phyloP scores from a whole-genome alignment of 768 basidiomycete genomes.

The Mycena sanguinolenta region DNA sequence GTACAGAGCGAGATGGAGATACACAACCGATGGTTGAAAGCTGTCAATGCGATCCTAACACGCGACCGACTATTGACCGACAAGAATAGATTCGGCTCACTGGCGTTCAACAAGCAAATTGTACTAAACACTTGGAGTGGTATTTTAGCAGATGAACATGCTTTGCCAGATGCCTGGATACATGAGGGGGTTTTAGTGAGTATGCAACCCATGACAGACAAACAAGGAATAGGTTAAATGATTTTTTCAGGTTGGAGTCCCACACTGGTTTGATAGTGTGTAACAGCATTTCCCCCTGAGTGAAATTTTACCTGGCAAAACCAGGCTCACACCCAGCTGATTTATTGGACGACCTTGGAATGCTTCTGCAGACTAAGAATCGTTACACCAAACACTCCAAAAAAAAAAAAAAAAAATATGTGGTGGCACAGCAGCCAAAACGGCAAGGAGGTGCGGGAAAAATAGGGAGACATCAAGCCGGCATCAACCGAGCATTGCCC shows the following conservation, averaged over 20 bases:
- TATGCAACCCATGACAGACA: conserved; percentile 12
- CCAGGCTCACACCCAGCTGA: no score
- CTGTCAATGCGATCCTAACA: not conserved
- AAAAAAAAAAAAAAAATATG: no score
- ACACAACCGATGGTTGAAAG: conserved; percentile 11
- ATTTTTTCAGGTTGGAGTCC: not conserved
- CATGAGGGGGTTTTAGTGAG: conserved; percentile 32
- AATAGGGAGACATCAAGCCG: no score
- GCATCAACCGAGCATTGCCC: no score
- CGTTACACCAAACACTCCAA: no score
- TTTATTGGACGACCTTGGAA: no score
- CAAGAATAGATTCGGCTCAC: not conserved
- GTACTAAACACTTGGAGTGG: not conserved
- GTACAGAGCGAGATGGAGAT: not conserved
- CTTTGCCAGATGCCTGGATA: conserved; percentile 24
- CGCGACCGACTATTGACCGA: not conserved
- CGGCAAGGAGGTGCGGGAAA: no score
- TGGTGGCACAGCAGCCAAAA: no score
- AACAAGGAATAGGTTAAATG: not conserved
- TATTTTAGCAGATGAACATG: conserved; percentile 10
- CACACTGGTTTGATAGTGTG: no score
- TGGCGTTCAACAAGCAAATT: not conserved
- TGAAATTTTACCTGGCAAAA: no score
- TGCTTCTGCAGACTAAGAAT: no score
- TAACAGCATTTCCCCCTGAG: no score